A percentile compares a stretch with the other conserved stretches of the same genome.
Evolutionary conservation across 108 stramenopile species (phyloP).

Genomic region (Phaeodactylum tricornutum): DNA sequence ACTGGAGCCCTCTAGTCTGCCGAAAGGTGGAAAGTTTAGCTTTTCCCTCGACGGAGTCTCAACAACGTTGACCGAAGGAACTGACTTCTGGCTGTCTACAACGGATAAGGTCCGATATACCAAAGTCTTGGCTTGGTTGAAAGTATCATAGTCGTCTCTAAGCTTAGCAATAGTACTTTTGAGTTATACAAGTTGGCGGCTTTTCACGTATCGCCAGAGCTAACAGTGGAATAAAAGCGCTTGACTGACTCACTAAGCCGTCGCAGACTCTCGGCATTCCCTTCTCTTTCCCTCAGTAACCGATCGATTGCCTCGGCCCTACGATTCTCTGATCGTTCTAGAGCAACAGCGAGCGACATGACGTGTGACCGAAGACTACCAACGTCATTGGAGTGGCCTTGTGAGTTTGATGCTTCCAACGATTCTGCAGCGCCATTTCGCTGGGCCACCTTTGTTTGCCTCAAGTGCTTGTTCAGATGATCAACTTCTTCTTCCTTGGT

Average conservation of each 20-base stretch:
- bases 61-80: constrained; percentile 44
- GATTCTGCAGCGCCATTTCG: too few species aligned
- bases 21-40: constrained; percentile 16
- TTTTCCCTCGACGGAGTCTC: constrained; percentile 48
- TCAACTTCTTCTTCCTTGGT: constrained; percentile 4
- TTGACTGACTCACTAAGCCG: constrained; percentile 59
- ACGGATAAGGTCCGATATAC: constrained; percentile 49
- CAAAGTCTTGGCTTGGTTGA: too few species aligned
- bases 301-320: constrained; percentile 65
- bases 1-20: constrained; percentile 40
- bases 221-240: constrained; percentile 58
- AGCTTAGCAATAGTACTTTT: too few species aligned
- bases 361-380: constrained; percentile 47
- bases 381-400: too few species aligned
- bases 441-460: too few species aligned
- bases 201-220: too few species aligned
- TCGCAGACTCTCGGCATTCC: constrained; percentile 49
- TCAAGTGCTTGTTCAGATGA: neutral
- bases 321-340: constrained; percentile 50
- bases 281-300: constrained; percentile 40
- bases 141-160: too few species aligned
- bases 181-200: too few species aligned
- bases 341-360: constrained; percentile 48
- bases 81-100: constrained; percentile 62
- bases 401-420: too few species aligned